Base-by-base conservation (phyloP, 495 filamentous ascomycete species). In the Annulohypoxylon maeteangense region DNA sequence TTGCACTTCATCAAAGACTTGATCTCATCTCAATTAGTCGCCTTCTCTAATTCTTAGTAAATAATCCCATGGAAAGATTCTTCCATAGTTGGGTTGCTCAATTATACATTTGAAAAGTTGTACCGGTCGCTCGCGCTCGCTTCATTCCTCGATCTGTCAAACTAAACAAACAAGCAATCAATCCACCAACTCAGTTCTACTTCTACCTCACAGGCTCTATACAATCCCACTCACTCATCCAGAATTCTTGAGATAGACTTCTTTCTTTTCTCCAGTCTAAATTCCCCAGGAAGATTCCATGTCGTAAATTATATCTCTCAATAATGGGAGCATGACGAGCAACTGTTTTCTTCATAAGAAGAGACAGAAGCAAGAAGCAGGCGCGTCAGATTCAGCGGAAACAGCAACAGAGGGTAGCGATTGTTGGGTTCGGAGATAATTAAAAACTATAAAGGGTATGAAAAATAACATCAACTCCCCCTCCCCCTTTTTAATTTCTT, bases 391-490 rank as follows among this genome's bases (percentile, higher is more conserved):
- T 6, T 55, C 51, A 44, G 22, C 65, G 67, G 59, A 62, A 61
- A 48, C 74, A 74, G 50, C 63, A 59, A 14, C 54, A 63, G 47
- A 62, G 65, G 45, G 47, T 50, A 45, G 36, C 16, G 27, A 31
- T 62, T 10, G 29, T 59, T 58, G 61, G 56, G 36, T 38, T 51
- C 64, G 57, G 59, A 57, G 59, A 58, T 72, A 75, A 69, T 50
- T 44, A 20, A 60, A 60, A 54, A 65, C 55, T 42, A 38, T 38
- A 65, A 72, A 77, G 75, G 75, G 75, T 77, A 77, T 77, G 75
- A 75, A 62, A 62, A 70, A 76, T 72, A 76, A 75, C 75, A 78
- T 70, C 73, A 68, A 78, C 50, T 53, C 55, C 57, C 40, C 57
- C 59, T 60, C 57, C 40, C 57, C 59, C 58, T 47, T 25, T 53